Conservation (phyloP, 805 yeast genomes). For the Cyberlindnera japonica region DNA sequence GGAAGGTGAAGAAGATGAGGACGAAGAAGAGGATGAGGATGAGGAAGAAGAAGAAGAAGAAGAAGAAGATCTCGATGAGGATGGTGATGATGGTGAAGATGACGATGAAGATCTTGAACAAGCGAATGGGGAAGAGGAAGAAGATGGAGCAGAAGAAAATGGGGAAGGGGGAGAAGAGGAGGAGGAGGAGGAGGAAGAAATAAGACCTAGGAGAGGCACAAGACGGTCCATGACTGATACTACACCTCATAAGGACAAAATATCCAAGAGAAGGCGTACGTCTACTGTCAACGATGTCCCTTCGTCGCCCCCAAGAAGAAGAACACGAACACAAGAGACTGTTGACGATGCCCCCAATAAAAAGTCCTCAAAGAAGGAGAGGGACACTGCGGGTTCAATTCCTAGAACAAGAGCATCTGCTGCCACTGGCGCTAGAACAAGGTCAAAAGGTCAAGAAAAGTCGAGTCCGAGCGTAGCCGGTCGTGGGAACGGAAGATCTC, state of each 20-base stretch:
- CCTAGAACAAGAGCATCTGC: neutral
- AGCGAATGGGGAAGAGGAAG: neutral
- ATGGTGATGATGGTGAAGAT: slow-evolving; percentile 2
- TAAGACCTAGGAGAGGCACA: slow-evolving; percentile 6
- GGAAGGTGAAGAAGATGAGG: slow-evolving; percentile 16
- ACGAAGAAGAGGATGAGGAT: slow-evolving; percentile 1
- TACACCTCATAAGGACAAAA: neutral
- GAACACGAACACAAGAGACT: slow-evolving; percentile 5
- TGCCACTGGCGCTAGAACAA: neutral
- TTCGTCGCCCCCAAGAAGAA: slow-evolving; percentile 12
- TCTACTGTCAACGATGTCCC: slow-evolving; percentile 4
- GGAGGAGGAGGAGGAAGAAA: slow-evolving; percentile 3
- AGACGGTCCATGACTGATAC: neutral
- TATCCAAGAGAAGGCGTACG: slow-evolving; percentile 1
- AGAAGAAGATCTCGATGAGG: neutral
- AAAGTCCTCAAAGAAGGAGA: slow-evolving; percentile 2
- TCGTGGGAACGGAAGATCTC: neutral
- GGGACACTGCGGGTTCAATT: neutral
- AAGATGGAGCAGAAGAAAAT: slow-evolving; percentile 4
- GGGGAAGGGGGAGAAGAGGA: slow-evolving; percentile 18
- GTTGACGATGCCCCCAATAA: neutral
- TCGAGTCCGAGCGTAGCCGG: neutral
- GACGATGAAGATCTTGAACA: slow-evolving; percentile 1
- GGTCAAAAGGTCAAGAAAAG: neutral
- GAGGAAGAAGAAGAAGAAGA: slow-evolving; percentile 1